Percentiles rank a stretch among this genome's conserved stretches.
phyloP scores from a whole-genome alignment of 768 basidiomycete species.

The Pisolithus orientalis region DNA sequence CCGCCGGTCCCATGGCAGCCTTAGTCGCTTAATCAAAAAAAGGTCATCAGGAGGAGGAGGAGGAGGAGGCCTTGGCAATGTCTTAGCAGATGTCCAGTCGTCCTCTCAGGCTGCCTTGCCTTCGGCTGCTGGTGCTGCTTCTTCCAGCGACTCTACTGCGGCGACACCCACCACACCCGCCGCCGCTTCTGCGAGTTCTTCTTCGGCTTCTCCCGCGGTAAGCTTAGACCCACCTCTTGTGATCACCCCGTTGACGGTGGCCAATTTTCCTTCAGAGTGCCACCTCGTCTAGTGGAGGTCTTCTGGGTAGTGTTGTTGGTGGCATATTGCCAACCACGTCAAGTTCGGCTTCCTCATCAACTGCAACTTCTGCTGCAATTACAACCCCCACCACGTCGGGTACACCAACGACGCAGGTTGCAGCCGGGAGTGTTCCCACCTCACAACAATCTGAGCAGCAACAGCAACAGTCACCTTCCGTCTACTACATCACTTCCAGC shows the following conservation, averaged over 20 bases:
- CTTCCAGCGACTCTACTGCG: constrained; percentile 6
- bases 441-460: constrained; percentile 23
- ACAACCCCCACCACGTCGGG: constrained; percentile 14
- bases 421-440: constrained; percentile 24
- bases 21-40: constrained; percentile 67
- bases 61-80: neutral
- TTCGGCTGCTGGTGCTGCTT: constrained; percentile 15
- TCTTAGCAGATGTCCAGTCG: constrained; percentile 5
- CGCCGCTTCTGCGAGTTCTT: constrained; percentile 4
- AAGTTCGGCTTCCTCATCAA: constrained; percentile 11
- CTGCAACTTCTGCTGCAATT: constrained; percentile 9
- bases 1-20: constrained; percentile 50
- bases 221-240: neutral
- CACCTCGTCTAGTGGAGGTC: constrained; percentile 4
- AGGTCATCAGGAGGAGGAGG: constrained; percentile 33
- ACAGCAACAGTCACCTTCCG: constrained; percentile 49
- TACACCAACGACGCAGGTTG: constrained; percentile 6
- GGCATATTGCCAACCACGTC: constrained; percentile 10
- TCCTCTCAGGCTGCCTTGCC: neutral
- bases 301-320: constrained; percentile 7
- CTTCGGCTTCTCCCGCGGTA: constrained; percentile 15
- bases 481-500: constrained; percentile 28
- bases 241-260: neutral
- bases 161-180: constrained; percentile 10
- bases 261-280: constrained; percentile 10